Evolutionary conservation across 2,329 filamentous ascomycete species (phyloP), one percentile per base, ranked within the genome.

Genomic region (Triangularia verruculosa): DNA sequence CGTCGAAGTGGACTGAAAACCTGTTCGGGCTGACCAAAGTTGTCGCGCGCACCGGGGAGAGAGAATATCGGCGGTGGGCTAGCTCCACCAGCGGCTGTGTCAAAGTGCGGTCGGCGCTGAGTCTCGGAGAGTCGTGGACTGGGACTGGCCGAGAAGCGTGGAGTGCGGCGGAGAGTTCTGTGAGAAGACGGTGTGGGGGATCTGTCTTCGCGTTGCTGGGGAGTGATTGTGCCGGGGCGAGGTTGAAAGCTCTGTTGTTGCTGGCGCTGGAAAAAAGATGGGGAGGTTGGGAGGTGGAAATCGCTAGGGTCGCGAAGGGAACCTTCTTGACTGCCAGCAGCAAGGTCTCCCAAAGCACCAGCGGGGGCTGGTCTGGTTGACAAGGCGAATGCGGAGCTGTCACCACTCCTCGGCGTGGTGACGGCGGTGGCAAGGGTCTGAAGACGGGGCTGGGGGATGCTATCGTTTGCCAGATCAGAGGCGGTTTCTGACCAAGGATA

Each of bases 281-380:
- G 67, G 63, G 73, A 73, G 72, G 77, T 77, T 71, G 77, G 75
- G 72, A 81, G 81, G 81, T 84, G 74, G 76, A 71, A 76, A 73
- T 84, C 82, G 83, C 84, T 77, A 81, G 78, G 78, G 82, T 84
- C 82, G 79, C 83, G 73, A 82, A 74, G 74, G 69, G 74, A 71
- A 62, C 71, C 77, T 75, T 73, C 75, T 73, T 74, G 76, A 70
- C 79, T 78, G 80, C 80, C 78, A 74, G 78, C 79, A 77, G 78
- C 79, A 76, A 76, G 74, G 69, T 69, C 69, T 71, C 72, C 71
- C 68, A 70, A 71, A 70, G 72, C 74, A 71, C 73, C 72, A 69
- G 70, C 72, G 69, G 69, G 68, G 65, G 71, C 73, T 72, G 72
- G 72, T 71, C 71, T 74, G 68, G 77, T 74, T 73, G 78, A 83